Evolutionary conservation across 192 early-diverging fungal genomes (phyloP).

Genomic region (Coemansia sp.): DNA sequence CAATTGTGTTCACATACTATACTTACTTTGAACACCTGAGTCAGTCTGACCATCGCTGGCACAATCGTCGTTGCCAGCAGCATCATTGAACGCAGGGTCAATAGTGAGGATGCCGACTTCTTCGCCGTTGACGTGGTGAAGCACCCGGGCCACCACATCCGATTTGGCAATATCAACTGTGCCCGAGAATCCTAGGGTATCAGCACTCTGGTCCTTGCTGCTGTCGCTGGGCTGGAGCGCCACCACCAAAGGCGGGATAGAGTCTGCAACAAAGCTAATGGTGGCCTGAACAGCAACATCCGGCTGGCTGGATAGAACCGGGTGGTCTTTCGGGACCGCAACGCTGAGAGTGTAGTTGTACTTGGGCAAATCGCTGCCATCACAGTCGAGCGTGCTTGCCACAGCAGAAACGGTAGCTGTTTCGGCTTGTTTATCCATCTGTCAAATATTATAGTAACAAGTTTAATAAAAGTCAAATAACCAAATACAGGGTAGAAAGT

Average conservation of each 20-base stretch:
- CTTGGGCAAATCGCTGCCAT: neutral
- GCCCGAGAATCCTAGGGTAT: neutral
- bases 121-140: constrained; percentile 5
- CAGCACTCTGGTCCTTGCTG: neutral
- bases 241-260: neutral
- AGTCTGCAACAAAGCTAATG: neutral
- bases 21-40: constrained; percentile 6
- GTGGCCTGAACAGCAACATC: constrained; percentile 1
- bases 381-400: neutral
- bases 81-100: neutral
- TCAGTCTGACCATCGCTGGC: constrained; percentile 4
- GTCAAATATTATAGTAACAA: neutral
- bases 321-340: constrained; percentile 1
- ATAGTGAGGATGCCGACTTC: neutral
- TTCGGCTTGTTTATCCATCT: neutral
- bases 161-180: neutral
- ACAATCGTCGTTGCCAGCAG: constrained; percentile 1
- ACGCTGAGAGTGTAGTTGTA: constrained; percentile 1
- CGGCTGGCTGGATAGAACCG: neutral
- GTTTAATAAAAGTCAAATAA: neutral
- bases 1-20: constrained; percentile 4
- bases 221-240: neutral
- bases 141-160: neutral
- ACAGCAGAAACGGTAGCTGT: neutral
- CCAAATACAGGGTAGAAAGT: neutral